A percentile compares a stretch with the other conserved stretches of the same genome.
Evolutionary conservation across 371 early-diverging fungal species (phyloP).

Genomic region (Nematocida displodere): DNA sequence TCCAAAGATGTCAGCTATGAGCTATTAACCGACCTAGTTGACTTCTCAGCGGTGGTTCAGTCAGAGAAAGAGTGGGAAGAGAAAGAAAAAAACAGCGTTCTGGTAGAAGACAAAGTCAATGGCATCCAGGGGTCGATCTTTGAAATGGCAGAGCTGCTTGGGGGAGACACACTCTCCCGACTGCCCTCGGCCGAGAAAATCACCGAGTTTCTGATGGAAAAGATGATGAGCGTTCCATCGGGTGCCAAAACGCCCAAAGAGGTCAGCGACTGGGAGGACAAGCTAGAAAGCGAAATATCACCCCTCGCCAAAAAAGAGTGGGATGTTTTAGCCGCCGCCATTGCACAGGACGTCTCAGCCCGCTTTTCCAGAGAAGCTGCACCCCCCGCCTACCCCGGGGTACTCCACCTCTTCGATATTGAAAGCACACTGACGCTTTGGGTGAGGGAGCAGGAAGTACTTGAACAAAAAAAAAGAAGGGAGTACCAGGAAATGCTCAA

Average conservation of each 20-base stretch:
- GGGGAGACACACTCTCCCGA: background rate
- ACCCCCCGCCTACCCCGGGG: conserved; percentile 22
- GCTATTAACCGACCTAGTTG: background rate
- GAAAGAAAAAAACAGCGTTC: background rate
- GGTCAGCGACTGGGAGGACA: conserved; percentile 20
- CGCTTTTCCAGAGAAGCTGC: background rate
- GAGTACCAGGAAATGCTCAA: background rate
- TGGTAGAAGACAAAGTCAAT: conserved; percentile 3
- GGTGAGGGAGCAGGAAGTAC: conserved; percentile 2
- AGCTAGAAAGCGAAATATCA: background rate
- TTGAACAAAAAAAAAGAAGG: background rate
- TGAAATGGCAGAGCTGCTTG: background rate
- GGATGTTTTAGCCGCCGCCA: background rate
- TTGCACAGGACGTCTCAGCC: background rate
- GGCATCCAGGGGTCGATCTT: conserved; percentile 13
- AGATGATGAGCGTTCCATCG: conserved; percentile 1
- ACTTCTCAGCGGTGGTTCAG: background rate
- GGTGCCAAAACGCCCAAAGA: background rate
- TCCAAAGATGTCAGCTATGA: background rate
- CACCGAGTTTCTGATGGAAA: conserved; percentile 21
- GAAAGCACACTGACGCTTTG: background rate
- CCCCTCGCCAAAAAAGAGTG: conserved; percentile 1
- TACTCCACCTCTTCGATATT: conserved; percentile 6
- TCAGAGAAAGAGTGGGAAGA: background rate
- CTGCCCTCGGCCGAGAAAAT: conserved; percentile 21